Percentiles rank a stretch among this genome's conserved stretches.
Evolutionary conservation across 2,329 filamentous ascomycete genomes (phyloP).

Genomic region (Alternaria infectoria): DNA sequence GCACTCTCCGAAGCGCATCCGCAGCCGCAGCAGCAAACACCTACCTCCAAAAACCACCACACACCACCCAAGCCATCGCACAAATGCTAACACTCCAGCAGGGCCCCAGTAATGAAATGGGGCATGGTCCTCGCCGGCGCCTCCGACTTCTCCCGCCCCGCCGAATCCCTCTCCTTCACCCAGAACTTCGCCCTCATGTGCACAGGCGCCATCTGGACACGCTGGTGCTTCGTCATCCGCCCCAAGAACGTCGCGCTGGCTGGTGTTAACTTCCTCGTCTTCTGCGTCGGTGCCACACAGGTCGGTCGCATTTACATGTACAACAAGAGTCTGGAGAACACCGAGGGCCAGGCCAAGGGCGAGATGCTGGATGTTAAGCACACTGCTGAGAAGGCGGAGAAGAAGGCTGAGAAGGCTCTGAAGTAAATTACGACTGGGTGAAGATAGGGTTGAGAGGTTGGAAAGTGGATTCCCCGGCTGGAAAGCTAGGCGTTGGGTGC

Average conservation of each 20-base stretch:
- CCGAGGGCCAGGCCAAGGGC: slow-evolving; percentile 47
- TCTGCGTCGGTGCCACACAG: slow-evolving; percentile 83
- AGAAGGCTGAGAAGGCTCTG: slow-evolving; percentile 20
- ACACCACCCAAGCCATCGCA: not conserved
- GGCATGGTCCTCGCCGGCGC: slow-evolving; percentile 89
- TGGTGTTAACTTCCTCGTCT: slow-evolving; percentile 98
- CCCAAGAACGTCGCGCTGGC: slow-evolving; percentile 92
- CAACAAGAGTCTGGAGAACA: slow-evolving; percentile 64
- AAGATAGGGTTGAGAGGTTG: not conserved
- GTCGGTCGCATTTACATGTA: slow-evolving; percentile 75
- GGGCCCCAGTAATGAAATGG: slow-evolving; percentile 97
- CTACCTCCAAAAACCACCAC: not conserved
- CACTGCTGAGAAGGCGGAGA: slow-evolving; percentile 38
- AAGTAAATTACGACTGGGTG: not conserved
- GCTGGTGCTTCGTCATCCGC: slow-evolving; percentile 98
- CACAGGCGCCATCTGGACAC: slow-evolving; percentile 96
- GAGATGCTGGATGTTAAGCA: slow-evolving; percentile 44
- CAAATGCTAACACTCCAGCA: slow-evolving; percentile 44
- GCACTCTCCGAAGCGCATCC: slow-evolving; percentile 11
- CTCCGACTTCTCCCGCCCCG: slow-evolving; percentile 88
- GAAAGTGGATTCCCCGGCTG: not conserved
- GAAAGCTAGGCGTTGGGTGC: not conserved
- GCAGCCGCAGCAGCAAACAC: not conserved
- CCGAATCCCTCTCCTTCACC: slow-evolving; percentile 88
- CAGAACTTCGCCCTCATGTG: slow-evolving; percentile 90